Evolutionary conservation across 192 early-diverging fungal species (phyloP).

Genomic region (Coemansia sp.): DNA sequence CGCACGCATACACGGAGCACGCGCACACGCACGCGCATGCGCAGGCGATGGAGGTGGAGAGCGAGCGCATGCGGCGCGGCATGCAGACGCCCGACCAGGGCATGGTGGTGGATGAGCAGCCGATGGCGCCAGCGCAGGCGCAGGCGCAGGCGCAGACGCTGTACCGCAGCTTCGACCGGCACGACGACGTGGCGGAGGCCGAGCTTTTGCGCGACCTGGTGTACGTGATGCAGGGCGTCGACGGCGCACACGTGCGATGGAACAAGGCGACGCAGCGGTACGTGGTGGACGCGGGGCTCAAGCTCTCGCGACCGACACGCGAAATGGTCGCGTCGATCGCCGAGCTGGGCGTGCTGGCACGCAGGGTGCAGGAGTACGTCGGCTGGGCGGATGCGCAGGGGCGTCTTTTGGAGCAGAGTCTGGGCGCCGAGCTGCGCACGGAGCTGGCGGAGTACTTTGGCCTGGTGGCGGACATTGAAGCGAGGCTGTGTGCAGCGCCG

Average conservation of each 20-base stretch:
- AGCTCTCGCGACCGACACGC: conserved; percentile 57
- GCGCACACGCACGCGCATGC: background rate
- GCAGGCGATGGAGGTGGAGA: background rate
- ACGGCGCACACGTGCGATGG: conserved; percentile 79
- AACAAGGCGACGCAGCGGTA: conserved; percentile 54
- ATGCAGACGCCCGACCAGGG: conserved; percentile 1
- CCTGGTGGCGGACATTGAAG: conserved; percentile 82
- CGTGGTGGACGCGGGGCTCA: conserved; percentile 55
- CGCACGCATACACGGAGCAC: too few relatives aligned
- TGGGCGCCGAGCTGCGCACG: conserved; percentile 74
- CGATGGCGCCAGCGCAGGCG: conserved; percentile 1
- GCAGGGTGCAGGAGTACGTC: conserved; percentile 61
- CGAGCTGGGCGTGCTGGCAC: conserved; percentile 79
- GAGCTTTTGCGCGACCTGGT: conserved; percentile 80
- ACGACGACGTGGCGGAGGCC: conserved; percentile 56
- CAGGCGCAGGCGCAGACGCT: background rate
- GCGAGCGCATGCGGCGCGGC: background rate
- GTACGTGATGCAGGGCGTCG: conserved; percentile 91
- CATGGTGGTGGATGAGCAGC: conserved; percentile 8
- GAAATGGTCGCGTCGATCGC: conserved; percentile 64
- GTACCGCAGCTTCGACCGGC: conserved; percentile 31
- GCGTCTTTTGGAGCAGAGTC: conserved; percentile 60
- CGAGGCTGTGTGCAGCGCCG: conserved; percentile 60
- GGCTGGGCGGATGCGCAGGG: conserved; percentile 24
- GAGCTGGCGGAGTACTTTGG: conserved; percentile 84